Percentiles rank a stretch among this genome's conserved stretches.
Conservation (phyloP, 139 green algal genomes). For the Zygnema circumcarinatum region DNA sequence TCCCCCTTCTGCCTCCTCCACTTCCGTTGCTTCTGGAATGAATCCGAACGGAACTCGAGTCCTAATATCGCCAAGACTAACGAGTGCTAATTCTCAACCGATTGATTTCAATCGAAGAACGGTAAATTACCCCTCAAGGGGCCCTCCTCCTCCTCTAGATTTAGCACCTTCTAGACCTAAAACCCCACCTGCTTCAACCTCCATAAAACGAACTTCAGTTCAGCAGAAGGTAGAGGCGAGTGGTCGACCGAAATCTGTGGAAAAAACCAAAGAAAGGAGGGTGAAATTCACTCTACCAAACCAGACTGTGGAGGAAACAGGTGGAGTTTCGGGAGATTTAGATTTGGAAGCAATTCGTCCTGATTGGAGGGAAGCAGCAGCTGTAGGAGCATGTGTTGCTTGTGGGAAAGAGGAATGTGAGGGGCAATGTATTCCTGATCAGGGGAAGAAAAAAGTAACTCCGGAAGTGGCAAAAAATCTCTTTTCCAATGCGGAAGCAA, state of each 20-base stretch:
- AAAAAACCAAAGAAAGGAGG: not conserved
- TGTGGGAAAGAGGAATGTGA: conserved; percentile 40
- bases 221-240: not conserved
- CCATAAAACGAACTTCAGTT: not conserved
- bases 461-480: conserved; percentile 1
- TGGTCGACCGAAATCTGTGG: not conserved
- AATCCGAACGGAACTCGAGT: not conserved
- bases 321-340: not conserved
- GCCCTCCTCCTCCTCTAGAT: not conserved
- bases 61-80: not conserved
- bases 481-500: conserved; percentile 22
- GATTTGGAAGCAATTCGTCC: conserved; percentile 30
- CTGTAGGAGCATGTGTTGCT: conserved; percentile 32
- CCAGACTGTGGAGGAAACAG: not conserved
- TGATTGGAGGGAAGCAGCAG: conserved; percentile 42
- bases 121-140: not conserved
- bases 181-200: not conserved
- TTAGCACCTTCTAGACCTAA: not conserved
- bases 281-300: conserved; percentile 1
- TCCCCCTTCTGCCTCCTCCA: not conserved
- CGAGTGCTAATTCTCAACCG: not conserved
- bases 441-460: conserved; percentile 24
- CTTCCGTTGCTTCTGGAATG: too few relatives aligned
- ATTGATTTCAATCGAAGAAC: not conserved
- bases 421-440: conserved; percentile 10